phyloP scores from a whole-genome alignment of 2,329 filamentous ascomycete genomes.

The Stachybotrys chlorohalonatus region DNA sequence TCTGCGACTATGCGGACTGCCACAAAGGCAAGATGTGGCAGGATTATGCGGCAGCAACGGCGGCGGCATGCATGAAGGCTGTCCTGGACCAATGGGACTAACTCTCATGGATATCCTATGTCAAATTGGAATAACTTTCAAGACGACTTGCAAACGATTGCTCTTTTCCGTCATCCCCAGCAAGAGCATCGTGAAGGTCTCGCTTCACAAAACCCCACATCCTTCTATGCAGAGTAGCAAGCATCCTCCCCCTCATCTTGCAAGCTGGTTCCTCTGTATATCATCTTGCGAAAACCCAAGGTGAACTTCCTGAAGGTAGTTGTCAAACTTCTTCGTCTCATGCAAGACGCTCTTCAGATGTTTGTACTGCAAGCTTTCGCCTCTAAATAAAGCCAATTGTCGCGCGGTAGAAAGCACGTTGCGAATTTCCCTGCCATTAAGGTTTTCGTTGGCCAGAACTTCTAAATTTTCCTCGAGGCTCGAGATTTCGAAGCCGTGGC shows the following conservation, averaged over 20 bases:
- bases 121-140: neutral
- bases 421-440: neutral
- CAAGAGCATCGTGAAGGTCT: neutral
- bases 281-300: neutral
- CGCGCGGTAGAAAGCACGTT: neutral
- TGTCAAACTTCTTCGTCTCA: neutral
- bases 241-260: neutral
- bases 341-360: neutral
- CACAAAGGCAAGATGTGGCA: slow-evolving; percentile 28
- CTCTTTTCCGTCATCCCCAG: neutral
- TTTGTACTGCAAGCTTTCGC: neutral
- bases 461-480: neutral
- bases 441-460: neutral
- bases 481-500: neutral
- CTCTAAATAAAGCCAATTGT: neutral
- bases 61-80: slow-evolving; percentile 15
- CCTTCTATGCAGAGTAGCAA: neutral
- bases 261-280: neutral
- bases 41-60: slow-evolving; percentile 19
- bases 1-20: slow-evolving; percentile 27
- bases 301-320: neutral
- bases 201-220: neutral
- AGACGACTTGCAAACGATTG: neutral
- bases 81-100: neutral
- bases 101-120: neutral